phyloP scores from a whole-genome alignment of 1,139 yeast species.

The Yarrowia galli region DNA sequence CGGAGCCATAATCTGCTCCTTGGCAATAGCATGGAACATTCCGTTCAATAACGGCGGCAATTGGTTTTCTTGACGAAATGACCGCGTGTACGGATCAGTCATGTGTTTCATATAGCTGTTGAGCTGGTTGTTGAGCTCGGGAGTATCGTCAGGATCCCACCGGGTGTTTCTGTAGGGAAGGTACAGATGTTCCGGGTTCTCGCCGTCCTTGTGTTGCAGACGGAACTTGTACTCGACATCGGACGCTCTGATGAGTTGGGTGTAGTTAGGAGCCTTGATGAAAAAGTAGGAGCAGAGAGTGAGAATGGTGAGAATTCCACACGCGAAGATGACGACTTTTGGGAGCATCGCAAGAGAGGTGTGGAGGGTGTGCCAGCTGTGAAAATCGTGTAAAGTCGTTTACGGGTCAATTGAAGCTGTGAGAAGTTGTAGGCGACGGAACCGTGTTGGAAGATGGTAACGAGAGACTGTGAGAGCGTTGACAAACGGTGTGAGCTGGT shows the following conservation, averaged over 20 bases:
- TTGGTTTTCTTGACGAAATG: neutral
- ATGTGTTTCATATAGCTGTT: neutral
- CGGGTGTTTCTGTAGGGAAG: constrained; percentile 20
- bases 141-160: constrained; percentile 25
- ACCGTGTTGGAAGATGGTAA: too few species aligned
- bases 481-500: too few species aligned
- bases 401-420: neutral
- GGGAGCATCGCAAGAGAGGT: too few species aligned
- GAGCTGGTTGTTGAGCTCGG: neutral
- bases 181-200: neutral
- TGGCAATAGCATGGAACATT: constrained; percentile 6
- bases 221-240: constrained; percentile 14
- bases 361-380: too few species aligned
- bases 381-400: neutral
- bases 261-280: constrained; percentile 13
- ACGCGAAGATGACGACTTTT: neutral
- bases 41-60: constrained; percentile 10
- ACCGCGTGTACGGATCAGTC: constrained; percentile 3
- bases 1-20: constrained; percentile 3
- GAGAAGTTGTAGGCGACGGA: too few species aligned
- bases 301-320: constrained; percentile 9
- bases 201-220: neutral
- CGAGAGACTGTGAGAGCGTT: too few species aligned
- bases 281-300: constrained; percentile 19
- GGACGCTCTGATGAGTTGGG: neutral